Percentiles rank a stretch among this genome's conserved stretches.
Evolutionary conservation across 305 asterid genomes (phyloP).

Genomic region (Euphrasia arctica): DNA sequence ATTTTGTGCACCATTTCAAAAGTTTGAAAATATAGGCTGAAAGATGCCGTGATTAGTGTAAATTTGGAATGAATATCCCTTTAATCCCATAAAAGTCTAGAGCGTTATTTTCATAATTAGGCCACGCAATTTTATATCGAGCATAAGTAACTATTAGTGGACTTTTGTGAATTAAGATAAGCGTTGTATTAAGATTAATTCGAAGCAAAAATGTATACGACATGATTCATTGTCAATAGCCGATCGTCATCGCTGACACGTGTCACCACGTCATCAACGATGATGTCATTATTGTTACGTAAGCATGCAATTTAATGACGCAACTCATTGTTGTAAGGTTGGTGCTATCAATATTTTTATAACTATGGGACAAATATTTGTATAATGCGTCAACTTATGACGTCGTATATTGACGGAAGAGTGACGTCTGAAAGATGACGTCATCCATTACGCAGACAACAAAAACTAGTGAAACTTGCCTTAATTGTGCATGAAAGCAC

Average conservation of each 20-base stretch:
- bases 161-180: too few relatives aligned
- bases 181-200: too few relatives aligned
- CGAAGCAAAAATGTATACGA: neutral
- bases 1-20: too few relatives aligned
- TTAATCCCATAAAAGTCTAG: too few relatives aligned
- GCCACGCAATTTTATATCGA: too few relatives aligned
- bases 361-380: too few relatives aligned
- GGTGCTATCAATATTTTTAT: neutral
- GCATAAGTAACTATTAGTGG: too few relatives aligned
- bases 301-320: neutral
- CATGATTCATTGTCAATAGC: neutral
- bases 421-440: conserved; percentile 9
- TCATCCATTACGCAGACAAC: conserved; percentile 5
- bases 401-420: neutral
- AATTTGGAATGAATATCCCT: too few relatives aligned
- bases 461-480: neutral
- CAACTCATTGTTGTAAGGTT: neutral
- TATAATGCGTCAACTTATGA: neutral
- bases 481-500: neutral
- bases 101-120: too few relatives aligned
- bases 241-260: neutral
- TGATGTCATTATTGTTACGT: neutral
- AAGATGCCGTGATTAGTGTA: too few relatives aligned
- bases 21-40: too few relatives aligned
- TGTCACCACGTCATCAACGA: neutral